Conservation (phyloP, 164 flowering plant genomes). For the Cinnamomum micranthum region DNA sequence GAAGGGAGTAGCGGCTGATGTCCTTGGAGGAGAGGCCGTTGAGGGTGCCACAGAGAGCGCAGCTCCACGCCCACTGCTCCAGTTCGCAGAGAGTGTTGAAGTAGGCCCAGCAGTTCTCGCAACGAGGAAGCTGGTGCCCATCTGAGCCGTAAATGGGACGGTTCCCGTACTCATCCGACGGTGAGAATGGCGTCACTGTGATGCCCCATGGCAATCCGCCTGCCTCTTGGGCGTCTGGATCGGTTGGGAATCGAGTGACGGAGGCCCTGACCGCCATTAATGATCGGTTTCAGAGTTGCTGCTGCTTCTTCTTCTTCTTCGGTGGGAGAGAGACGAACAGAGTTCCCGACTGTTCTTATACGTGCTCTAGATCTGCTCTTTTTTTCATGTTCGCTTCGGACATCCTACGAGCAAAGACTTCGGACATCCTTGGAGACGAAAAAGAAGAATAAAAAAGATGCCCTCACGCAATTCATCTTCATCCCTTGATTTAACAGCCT, state of each 20-base stretch:
- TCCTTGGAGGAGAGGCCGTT: slow-evolving; percentile 71
- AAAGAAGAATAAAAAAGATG: no score
- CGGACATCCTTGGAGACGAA: no score
- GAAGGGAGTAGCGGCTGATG: slow-evolving; percentile 63
- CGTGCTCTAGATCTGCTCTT: no score
- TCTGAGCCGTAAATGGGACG: slow-evolving; percentile 68
- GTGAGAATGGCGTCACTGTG: slow-evolving; percentile 76
- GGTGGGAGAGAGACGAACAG: no score
- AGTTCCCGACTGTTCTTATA: no score
- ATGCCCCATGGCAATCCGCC: slow-evolving; percentile 92
- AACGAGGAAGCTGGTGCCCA: slow-evolving; percentile 75
- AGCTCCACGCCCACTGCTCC: slow-evolving; percentile 96
- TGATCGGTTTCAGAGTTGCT: background rate
- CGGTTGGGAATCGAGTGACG: slow-evolving; percentile 67
- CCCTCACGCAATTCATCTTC: no score
- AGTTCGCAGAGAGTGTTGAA: slow-evolving; percentile 86
- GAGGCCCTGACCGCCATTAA: slow-evolving; percentile 85
- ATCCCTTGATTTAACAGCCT: no score
- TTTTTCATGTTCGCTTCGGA: no score
- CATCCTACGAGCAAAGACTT: no score
- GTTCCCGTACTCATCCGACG: slow-evolving; percentile 68
- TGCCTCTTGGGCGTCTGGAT: slow-evolving; percentile 60
- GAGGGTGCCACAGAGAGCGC: slow-evolving; percentile 83
- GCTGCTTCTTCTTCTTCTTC: no score
- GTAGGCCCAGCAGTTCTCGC: slow-evolving; percentile 97